These are phyloP conservation scores for Boletus reticuloceps DNA, from an alignment of 768 basidiomycete species.

Conservation along the genomic window DNA sequence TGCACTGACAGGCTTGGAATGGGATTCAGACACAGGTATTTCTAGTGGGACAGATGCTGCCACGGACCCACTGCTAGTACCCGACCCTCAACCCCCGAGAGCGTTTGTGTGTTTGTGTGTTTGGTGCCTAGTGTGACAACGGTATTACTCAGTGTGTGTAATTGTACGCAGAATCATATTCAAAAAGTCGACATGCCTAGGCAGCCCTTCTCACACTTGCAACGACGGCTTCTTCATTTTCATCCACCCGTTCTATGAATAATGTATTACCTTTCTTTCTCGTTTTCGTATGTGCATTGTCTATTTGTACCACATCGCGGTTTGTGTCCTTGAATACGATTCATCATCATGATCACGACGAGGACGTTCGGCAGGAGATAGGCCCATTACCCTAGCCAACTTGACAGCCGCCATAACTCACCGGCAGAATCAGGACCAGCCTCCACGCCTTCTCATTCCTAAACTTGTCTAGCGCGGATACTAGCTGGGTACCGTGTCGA, in stretches of 20 bases:
- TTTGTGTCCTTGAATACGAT: constrained; percentile 1
- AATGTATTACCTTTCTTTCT: not conserved
- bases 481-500: not conserved
- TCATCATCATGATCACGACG: not conserved
- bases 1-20: constrained; percentile 26
- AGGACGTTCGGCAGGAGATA: not conserved
- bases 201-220: constrained; percentile 1
- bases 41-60: constrained; percentile 9
- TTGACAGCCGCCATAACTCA: not conserved
- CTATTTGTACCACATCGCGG: not conserved
- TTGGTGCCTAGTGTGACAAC: constrained; percentile 16
- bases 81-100: not conserved
- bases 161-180: constrained; percentile 21
- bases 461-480: not conserved
- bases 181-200: constrained; percentile 1
- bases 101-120: constrained; percentile 4
- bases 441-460: not conserved
- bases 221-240: not conserved
- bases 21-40: constrained; percentile 28
- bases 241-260: constrained; percentile 12
- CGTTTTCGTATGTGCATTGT: too few species aligned
- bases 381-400: not conserved
- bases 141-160: constrained; percentile 21
- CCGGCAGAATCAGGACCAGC: constrained; percentile 5
- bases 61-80: not conserved